Base-by-base conservation (phyloP, 2,329 filamentous ascomycete species). In the Bipolaris gigantea region DNA sequence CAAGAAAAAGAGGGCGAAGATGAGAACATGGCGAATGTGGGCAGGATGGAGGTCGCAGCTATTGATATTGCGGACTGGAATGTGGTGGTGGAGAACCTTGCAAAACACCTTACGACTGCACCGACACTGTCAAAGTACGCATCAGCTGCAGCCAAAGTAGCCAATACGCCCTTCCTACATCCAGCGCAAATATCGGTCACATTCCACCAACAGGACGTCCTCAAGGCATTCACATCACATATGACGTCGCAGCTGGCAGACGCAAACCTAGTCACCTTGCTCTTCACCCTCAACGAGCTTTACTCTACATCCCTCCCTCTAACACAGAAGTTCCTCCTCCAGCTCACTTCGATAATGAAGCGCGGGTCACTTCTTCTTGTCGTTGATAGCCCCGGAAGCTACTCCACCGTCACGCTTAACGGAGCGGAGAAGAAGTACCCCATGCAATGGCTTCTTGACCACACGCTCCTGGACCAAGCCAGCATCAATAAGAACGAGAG, bases 281-380 rank as follows among this genome's bases (percentile, higher is more conserved):
- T 97, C 76, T 99, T 97, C 79, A 97, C 93, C 0, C 83, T 97
- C 42, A 97, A 97, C 73, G 94, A 99, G 76, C 85, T 99, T 0
- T 97, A 97, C 78, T 88, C 89, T 0, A 80, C 84, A 0, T 90
- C 87, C 1, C 84, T 92, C 21, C 80, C 86, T 2, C 85, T 86
- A 62, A 91, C 93, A 0, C 96, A 93, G 0, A 79, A 80, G 3
- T 87, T 97, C 60, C 80, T 99, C 0, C 81, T 91, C 4, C 79
- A 79, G 0, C 76, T 97, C 16, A 90, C 89, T 0, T 77, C 83
- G 1, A 62, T 76, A 1, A 70, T 89, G 2, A 75, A 80, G 0
- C 55, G 78, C 0, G 87, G 85, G 0, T 84, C 90, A 2, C 73
- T 93, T 35, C 77, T 97, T 1, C 82, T 97, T 0, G 89, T 97